A percentile compares a stretch with the other conserved stretches of the same genome.
Evolutionary conservation across 2,329 filamentous ascomycete genomes (phyloP).

Genomic region (Claviceps sorghi): DNA sequence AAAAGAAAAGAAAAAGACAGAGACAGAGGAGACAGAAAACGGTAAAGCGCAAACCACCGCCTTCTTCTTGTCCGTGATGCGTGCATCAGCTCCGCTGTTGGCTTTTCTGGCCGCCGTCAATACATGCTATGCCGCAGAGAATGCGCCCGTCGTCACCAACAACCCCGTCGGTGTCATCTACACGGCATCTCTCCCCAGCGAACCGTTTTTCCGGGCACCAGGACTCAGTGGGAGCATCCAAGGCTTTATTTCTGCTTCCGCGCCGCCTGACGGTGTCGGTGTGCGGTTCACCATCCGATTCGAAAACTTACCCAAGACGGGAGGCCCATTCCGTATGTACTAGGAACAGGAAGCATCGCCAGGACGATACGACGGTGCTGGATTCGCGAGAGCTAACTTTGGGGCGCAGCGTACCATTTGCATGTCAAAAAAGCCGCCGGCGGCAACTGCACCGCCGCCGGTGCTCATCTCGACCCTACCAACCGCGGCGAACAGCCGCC

Average conservation of each 20-base stretch:
- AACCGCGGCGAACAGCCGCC: slow-evolving; percentile 44
- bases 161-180: slow-evolving; percentile 41
- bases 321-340: slow-evolving; percentile 46
- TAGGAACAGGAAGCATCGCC: not conserved
- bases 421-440: slow-evolving; percentile 46
- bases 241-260: slow-evolving; percentile 34
- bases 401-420: slow-evolving; percentile 50
- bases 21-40: too few species aligned
- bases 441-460: slow-evolving; percentile 57
- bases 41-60: not conserved
- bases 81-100: not conserved
- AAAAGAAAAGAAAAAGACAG: not conserved
- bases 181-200: slow-evolving; percentile 39
- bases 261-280: slow-evolving; percentile 35
- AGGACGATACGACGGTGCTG: not conserved
- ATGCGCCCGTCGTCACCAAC: slow-evolving; percentile 36
- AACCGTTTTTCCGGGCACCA: slow-evolving; percentile 36
- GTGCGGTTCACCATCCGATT: slow-evolving; percentile 41
- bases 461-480: slow-evolving; percentile 58
- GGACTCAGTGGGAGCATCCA: slow-evolving; percentile 29
- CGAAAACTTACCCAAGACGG: slow-evolving; percentile 41
- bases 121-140: slow-evolving; percentile 13
- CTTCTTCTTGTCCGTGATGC: not conserved
- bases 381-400: not conserved
- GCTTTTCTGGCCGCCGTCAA: not conserved